Base-by-base conservation (phyloP, 2,329 filamentous ascomycete species). In the Cladobotryum mycophilum region DNA sequence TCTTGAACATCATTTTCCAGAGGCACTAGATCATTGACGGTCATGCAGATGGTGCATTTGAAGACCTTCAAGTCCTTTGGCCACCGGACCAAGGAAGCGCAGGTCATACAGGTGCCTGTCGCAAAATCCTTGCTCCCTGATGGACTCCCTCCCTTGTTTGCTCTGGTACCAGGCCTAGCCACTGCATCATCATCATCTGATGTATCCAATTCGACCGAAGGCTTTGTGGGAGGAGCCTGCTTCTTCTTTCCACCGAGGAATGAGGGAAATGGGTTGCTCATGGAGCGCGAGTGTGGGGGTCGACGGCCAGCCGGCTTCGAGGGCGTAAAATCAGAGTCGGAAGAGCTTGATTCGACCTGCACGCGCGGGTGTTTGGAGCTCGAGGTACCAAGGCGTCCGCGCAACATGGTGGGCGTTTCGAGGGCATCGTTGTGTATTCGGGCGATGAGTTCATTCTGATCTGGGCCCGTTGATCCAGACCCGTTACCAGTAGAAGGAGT, bases 51-150 rank as follows among this genome's bases (percentile, higher is more conserved):
- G 40, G 87, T 86, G 67, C 90, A 96, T 59, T 89, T 80, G 67
- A 93, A 95, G 36, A 85, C 80, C 35, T 79, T 79, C 54, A 90
- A 70, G 48, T 85, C 80, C 55, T 78, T 80, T 2, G 89, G 89
- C 85, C 89, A 95, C 51, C 86, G 79, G 56, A 95, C 85, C 50
- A 84, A 80, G 49, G 86, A 86, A 60, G 85, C 87, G 67, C 90
- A 96, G 34, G 89, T 91, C 80, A 92, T 90, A 65, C 90, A 96
- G 59, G 81, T 84, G 18, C 88, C 86, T 33, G 81, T 84, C 25
- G 76, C 74, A 61, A 85, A 80, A 58, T 88, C 81, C 58, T 76
- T 81, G 56, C 65, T 72, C 33, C 64, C 67, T 11, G 56, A 45
- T 6, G 55, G 59, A 9, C 55, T 74, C 66, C 60, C 70, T 45